phyloP scores from a whole-genome alignment of 176 grass and related monocot species.

The Carex pumila region DNA sequence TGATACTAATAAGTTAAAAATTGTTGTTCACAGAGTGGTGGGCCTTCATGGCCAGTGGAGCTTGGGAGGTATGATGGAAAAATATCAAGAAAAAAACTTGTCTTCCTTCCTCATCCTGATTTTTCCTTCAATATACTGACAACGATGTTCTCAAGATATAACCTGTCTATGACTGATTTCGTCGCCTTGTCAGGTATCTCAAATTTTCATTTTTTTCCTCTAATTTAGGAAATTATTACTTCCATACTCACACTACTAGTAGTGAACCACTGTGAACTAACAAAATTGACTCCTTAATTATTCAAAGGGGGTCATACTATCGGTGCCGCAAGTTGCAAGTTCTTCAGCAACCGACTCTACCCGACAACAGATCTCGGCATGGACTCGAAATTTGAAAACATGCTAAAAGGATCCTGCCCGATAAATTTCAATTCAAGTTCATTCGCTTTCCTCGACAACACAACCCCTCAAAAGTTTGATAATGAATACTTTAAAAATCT shows the following conservation, averaged over 20 bases:
- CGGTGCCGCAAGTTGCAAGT: conserved; percentile 53
- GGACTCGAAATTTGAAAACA: conserved; percentile 20
- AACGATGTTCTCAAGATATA: conserved; percentile 32
- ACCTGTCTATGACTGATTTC: conserved; percentile 48
- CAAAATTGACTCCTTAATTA: not conserved
- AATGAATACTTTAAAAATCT: conserved; percentile 48
- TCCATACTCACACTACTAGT: not conserved
- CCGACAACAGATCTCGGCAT: conserved; percentile 17
- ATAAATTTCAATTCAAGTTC: conserved; percentile 20
- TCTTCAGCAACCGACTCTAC: conserved; percentile 54
- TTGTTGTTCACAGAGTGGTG: conserved; percentile 35
- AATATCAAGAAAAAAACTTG: conserved; percentile 31
- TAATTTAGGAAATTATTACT: not conserved
- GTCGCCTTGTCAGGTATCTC: conserved; percentile 57
- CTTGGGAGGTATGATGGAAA: conserved; percentile 54
- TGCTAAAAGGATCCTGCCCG: conserved; percentile 48
- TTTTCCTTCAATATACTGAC: conserved; percentile 36
- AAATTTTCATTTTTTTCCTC: not conserved
- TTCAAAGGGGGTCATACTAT: conserved; percentile 53
- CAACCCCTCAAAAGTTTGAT: conserved; percentile 49
- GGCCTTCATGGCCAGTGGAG: conserved; percentile 64
- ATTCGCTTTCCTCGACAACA: conserved; percentile 50
- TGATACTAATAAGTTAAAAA: not conserved
- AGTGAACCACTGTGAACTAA: not conserved
- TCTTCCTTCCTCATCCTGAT: conserved; percentile 31